These are phyloP conservation scores for Lanmaoa rubissima DNA, from an alignment of 768 basidiomycete species.

Conservation along the genomic window DNA sequence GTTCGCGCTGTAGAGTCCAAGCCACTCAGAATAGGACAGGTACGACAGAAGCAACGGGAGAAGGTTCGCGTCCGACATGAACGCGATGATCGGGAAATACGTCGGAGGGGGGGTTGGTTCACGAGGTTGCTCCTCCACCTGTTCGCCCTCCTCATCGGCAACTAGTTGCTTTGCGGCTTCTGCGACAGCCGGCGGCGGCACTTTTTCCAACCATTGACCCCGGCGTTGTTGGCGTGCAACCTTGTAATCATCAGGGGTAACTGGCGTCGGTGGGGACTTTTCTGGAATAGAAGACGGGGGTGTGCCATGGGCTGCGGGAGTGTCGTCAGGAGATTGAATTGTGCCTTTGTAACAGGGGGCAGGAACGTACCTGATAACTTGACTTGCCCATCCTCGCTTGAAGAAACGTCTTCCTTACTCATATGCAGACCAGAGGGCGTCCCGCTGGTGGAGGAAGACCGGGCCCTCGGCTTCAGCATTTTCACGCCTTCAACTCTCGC, in stretches of 20 bases:
- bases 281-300: neutral
- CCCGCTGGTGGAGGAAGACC: slow-evolving; percentile 1
- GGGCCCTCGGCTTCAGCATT: slow-evolving; percentile 36
- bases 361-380: neutral
- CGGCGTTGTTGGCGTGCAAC: slow-evolving; percentile 40
- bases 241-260: slow-evolving; percentile 40
- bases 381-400: slow-evolving; percentile 11
- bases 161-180: slow-evolving; percentile 29
- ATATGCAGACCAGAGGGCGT: neutral
- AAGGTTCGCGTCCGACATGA: slow-evolving; percentile 52
- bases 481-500: slow-evolving; percentile 53
- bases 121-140: slow-evolving; percentile 16
- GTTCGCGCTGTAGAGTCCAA: slow-evolving; percentile 54
- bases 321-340: neutral
- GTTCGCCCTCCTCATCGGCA: slow-evolving; percentile 9
- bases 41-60: slow-evolving; percentile 55
- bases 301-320: neutral
- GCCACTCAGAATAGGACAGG: slow-evolving; percentile 74
- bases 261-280: slow-evolving; percentile 10
- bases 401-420: slow-evolving; percentile 4
- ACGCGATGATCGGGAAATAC: slow-evolving; percentile 53
- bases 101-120: slow-evolving; percentile 26
- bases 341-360: neutral
- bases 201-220: slow-evolving; percentile 41
- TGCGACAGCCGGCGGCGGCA: slow-evolving; percentile 34